Evolutionary conservation across 345 rosid species (phyloP), one percentile per base, ranked within the genome.

Genomic region (Corchorus olitorius): DNA sequence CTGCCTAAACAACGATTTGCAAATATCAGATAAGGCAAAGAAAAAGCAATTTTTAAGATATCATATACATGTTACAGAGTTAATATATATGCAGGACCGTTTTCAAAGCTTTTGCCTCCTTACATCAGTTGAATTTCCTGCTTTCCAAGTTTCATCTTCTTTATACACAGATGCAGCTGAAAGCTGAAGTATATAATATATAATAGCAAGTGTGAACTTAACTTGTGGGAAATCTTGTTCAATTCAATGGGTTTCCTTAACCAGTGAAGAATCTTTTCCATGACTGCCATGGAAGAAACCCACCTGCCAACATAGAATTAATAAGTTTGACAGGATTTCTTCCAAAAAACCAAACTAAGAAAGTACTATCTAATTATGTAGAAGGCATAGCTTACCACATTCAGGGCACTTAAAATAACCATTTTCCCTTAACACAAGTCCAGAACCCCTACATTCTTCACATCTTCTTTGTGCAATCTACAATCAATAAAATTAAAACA

Each of bases 201-300:
- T 4, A 14, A 27, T 27, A 27, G 20, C 49, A 50, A 69, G 73
- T 50, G 15, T 50, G 22, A 65, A 58, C 13, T 4, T 60, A 60
- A 17, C 65, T 33, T 19, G n/a, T 16, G 12, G 20, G 20, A 5
- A 48, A 48, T 68, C 20, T 27, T 27, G 4, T 27, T 27, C 16
- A 59, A 59, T 22, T 11, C 64, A 59, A 59, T 0, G 13, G 27
- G 74, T 6, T 39, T 17, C 19, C 12, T 87, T 77, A 92, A 79
- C 98, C 96, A 33, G 96, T 85, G 84, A 94, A 92, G 90, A 94
- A 94, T 76, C 94, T 83, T 77, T 80, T 94, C 97, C 97, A 94
- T 7, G 97, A 90, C 77, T 91, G 97, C 94, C 98, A 92, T 27
- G 97, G 97, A 74, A 92, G 91, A 84, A 94, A 94, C 46, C 97